Evolutionary conservation across 257 asterid genomes (phyloP).

Genomic region (Fraxinus excelsior): DNA sequence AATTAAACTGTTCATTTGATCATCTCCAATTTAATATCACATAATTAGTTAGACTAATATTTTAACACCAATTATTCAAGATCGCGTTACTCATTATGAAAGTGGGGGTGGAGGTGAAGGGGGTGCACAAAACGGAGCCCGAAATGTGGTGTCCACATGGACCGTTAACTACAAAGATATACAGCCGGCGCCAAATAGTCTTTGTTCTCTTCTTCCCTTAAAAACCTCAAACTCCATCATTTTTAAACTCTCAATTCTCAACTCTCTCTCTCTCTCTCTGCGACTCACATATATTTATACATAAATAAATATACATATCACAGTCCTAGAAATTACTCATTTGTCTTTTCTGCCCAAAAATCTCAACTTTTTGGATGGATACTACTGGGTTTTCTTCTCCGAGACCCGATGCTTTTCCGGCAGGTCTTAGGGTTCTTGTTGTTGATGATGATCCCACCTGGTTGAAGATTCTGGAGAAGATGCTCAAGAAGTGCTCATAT

Average conservation of each 20-base stretch:
- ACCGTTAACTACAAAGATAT: conserved; percentile 30
- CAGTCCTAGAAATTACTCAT: conserved; percentile 27
- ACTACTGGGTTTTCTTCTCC: conserved; percentile 63
- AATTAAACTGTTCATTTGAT: too few species aligned
- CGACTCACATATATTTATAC: background rate
- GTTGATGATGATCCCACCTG: conserved; percentile 98
- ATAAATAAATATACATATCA: conserved; percentile 5
- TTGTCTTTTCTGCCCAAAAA: conserved; percentile 32
- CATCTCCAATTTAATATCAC: too few species aligned
- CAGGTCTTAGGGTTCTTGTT: conserved; percentile 89
- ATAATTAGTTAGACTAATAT: too few species aligned
- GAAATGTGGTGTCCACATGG: conserved; percentile 17
- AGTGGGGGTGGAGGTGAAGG: background rate
- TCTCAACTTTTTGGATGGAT: conserved; percentile 48
- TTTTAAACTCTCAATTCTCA: conserved; percentile 8
- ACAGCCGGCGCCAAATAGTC: conserved; percentile 46
- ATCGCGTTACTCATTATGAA: too few species aligned
- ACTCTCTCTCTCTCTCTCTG: conserved; percentile 10
- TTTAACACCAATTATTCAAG: too few species aligned
- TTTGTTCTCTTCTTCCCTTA: conserved; percentile 25
- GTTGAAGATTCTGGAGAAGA: conserved; percentile 95
- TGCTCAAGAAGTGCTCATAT: conserved; percentile 92
- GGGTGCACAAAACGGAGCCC: background rate
- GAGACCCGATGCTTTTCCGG: conserved; percentile 72
- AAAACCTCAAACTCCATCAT: conserved; percentile 19